phyloP scores from a whole-genome alignment of 306 rosid species.

The Lotus japonicus region DNA sequence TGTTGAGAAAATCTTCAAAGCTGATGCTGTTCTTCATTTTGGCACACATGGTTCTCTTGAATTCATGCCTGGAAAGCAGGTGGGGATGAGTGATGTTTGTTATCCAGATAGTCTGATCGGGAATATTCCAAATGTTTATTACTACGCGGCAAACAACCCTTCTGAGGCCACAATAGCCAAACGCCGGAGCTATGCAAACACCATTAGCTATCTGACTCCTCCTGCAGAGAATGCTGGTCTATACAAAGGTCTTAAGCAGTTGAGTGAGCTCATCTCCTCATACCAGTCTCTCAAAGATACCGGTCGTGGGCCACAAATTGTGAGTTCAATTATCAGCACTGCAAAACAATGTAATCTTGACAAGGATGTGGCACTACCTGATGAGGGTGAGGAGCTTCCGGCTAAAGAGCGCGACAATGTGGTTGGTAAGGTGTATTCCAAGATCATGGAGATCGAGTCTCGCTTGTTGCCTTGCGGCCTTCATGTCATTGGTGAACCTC shows the following conservation, averaged over 20 bases:
- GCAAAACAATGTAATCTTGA: conserved; percentile 96
- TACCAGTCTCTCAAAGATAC: conserved; percentile 96
- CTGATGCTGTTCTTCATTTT: conserved; percentile 93
- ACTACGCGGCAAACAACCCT: conserved; percentile 95
- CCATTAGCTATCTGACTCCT: conserved; percentile 95
- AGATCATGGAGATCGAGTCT: conserved; percentile 99
- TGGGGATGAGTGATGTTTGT: conserved; percentile 98
- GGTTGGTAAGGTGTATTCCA: conserved; percentile 87
- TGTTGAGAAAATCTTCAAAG: conserved; percentile 87
- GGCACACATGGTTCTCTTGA: conserved; percentile 98
- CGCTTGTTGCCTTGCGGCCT: conserved; percentile 94
- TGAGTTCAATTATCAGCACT: conserved; percentile 95
- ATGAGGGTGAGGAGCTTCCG: conserved; percentile 69
- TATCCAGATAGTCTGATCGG: conserved; percentile 94
- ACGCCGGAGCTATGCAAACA: conserved; percentile 94
- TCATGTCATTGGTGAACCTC: conserved; percentile 96
- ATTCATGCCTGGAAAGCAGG: conserved; percentile 99
- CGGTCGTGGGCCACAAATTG: conserved; percentile 92
- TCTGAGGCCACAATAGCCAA: conserved; percentile 99
- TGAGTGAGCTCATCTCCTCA: conserved; percentile 90
- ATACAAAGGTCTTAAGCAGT: conserved; percentile 96
- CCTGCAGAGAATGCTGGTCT: conserved; percentile 99
- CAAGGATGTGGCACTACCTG: conserved; percentile 90
- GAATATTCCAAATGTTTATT: conserved; percentile 86
- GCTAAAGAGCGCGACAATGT: conserved; percentile 86